phyloP scores from a whole-genome alignment of 192 early-diverging fungal species.

The Coemansia sp. region DNA sequence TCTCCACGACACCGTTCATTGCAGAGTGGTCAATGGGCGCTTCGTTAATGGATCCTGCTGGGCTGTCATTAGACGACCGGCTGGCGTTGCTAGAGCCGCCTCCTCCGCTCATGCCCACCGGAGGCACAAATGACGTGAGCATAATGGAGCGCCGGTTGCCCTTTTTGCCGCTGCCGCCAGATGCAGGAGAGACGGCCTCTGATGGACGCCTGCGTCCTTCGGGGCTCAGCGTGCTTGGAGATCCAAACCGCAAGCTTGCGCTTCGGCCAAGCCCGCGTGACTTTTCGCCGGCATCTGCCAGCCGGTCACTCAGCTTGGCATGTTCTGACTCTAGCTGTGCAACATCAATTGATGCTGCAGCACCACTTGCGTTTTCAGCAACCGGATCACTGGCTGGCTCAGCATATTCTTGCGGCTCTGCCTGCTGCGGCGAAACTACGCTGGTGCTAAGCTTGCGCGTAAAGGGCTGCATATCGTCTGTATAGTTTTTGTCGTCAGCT shows the following conservation, averaged over 20 bases:
- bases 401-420: not conserved
- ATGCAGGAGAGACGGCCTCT: conserved; percentile 16
- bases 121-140: conserved; percentile 51
- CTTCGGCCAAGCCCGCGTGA: conserved; percentile 28
- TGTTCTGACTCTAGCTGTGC: conserved; percentile 14
- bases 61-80: conserved; percentile 40
- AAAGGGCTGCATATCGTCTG: too few species aligned
- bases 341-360: not conserved
- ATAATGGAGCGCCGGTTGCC: conserved; percentile 44
- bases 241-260: conserved; percentile 27
- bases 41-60: conserved; percentile 12
- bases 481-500: too few species aligned
- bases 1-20: conserved; percentile 28
- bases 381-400: not conserved
- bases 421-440: not conserved
- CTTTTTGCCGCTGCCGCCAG: conserved; percentile 12
- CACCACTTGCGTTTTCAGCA: not conserved
- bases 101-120: conserved; percentile 30
- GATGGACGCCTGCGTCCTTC: conserved; percentile 41
- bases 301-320: not conserved
- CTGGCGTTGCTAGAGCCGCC: conserved; percentile 22
- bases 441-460: too few species aligned
- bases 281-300: not conserved
- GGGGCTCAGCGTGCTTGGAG: not conserved
- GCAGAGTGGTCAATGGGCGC: not conserved